Evolutionary conservation across 306 rosid genomes (phyloP), one percentile per base, ranked within the genome.

Genomic region (Fragaria nilgerrensis): DNA sequence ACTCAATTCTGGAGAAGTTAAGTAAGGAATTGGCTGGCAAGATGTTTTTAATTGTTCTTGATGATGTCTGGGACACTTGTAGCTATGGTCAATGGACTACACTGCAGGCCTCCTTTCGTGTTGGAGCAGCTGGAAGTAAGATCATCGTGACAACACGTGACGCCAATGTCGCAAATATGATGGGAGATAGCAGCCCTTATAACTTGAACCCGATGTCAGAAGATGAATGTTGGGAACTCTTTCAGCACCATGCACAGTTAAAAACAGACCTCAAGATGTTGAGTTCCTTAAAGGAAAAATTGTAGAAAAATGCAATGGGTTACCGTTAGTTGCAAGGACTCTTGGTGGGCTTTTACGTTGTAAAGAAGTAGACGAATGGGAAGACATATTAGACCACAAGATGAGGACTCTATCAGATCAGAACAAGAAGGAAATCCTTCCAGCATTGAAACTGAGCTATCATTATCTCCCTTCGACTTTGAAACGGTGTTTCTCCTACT

Each of bases 371-470:
- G 68, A 62, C 5, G 3, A 62, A 62, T 62, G 41, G 41, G 5
- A 0, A 5, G 36, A 16, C 25, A 47, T n/a, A 5, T 0, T 3
- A 20, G 0, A 27, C n/a, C 74, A 36, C 53, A 48, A 48, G 20
- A 14, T 48, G 53, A 4, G 53, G 53, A 15, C 1, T 1, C 19
- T 14, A 15, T 48, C 53, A 4, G 2, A 15, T 0, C 7, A 15
- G 53, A 48, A 1, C 5, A 14, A 14, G 66, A 13, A 2, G 34
- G 37, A 0, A 1, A 71, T 83, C 20, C 50, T 83, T 25, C 81
- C 81, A 0, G 80, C 75, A 23, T 43, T 79, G 4, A 75, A 62
- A 63, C 37, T 83, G 8, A 79, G 86, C 36, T 83, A 83, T 45
- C 70, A 70, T 22, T 65, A 70, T 75, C 67, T 82, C 9, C 79